phyloP scores from a whole-genome alignment of 2,329 filamentous ascomycete species.

The Colletotrichum gloeosporioides region DNA sequence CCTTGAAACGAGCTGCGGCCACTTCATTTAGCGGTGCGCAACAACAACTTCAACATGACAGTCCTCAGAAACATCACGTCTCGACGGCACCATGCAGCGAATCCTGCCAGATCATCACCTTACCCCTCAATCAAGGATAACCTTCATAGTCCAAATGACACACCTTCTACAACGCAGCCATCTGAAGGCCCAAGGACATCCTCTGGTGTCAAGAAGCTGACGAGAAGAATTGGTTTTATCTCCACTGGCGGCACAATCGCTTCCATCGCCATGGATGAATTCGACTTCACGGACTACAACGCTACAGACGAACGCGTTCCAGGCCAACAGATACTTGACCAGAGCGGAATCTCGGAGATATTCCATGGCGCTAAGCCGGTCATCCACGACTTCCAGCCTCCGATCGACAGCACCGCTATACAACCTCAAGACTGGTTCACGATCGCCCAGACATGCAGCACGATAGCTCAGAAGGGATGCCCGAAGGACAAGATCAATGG shows the following conservation, averaged over 20 bases:
- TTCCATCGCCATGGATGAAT: not conserved
- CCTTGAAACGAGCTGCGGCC: not conserved
- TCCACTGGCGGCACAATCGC: not conserved
- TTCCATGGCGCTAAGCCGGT: not conserved
- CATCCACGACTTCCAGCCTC: not conserved
- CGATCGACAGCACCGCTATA: slow-evolving; percentile 7
- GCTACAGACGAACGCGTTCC: not conserved
- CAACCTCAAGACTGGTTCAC: not conserved
- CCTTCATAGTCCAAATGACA: not conserved
- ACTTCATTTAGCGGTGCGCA: not conserved
- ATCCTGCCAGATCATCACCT: not conserved
- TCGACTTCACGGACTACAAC: slow-evolving; percentile 4
- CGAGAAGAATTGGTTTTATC: not conserved
- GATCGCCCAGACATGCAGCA: not conserved
- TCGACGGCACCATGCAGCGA: not conserved
- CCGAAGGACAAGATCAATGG: not conserved
- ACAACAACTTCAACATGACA: not conserved
- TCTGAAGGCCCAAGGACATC: not conserved
- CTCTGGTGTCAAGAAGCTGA: not conserved
- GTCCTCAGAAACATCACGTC: not conserved
- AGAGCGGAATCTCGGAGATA: not conserved
- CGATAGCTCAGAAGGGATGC: not conserved
- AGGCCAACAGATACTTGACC: not conserved
- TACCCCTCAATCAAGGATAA: not conserved
- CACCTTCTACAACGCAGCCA: not conserved